Conservation (phyloP, 345 rosid species). For the Laguncularia racemosa region DNA sequence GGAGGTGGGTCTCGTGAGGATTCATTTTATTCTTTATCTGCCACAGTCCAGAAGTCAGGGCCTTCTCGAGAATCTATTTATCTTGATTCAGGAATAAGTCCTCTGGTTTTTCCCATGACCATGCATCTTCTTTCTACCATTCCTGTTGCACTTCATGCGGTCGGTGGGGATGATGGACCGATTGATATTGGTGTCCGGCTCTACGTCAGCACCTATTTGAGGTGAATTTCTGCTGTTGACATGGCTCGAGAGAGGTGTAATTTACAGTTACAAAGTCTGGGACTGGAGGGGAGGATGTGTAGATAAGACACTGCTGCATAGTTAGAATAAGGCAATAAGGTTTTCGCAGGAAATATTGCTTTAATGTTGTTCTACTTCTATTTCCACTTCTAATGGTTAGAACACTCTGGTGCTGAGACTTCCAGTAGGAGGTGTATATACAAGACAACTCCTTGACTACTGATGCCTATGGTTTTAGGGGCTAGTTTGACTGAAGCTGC, state of each 20-base stretch:
- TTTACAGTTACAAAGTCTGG: background rate
- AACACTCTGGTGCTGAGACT: constrained; percentile 1
- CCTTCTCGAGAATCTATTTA: constrained; percentile 6
- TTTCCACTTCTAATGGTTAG: background rate
- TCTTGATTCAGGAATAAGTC: constrained; percentile 24
- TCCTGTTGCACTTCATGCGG: constrained; percentile 71
- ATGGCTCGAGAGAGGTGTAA: background rate
- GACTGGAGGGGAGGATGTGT: background rate
- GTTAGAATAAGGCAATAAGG: no score
- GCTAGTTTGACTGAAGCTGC: constrained; percentile 46
- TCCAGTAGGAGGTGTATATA: constrained; percentile 27
- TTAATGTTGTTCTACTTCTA: no score
- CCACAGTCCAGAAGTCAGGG: constrained; percentile 1
- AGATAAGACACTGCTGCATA: background rate
- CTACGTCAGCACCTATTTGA: constrained; percentile 62
- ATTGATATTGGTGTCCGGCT: constrained; percentile 64
- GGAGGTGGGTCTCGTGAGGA: constrained; percentile 7
- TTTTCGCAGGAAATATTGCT: no score
- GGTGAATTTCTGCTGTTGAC: constrained; percentile 7
- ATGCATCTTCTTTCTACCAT: constrained; percentile 62
- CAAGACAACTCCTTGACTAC: constrained; percentile 4
- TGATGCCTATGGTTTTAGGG: constrained; percentile 21
- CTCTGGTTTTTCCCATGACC: constrained; percentile 64
- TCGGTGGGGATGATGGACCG: constrained; percentile 81
- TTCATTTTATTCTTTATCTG: constrained; percentile 3